Base-by-base conservation (phyloP, 2,329 filamentous ascomycete species). In the Monosporascus cannonballus region DNA sequence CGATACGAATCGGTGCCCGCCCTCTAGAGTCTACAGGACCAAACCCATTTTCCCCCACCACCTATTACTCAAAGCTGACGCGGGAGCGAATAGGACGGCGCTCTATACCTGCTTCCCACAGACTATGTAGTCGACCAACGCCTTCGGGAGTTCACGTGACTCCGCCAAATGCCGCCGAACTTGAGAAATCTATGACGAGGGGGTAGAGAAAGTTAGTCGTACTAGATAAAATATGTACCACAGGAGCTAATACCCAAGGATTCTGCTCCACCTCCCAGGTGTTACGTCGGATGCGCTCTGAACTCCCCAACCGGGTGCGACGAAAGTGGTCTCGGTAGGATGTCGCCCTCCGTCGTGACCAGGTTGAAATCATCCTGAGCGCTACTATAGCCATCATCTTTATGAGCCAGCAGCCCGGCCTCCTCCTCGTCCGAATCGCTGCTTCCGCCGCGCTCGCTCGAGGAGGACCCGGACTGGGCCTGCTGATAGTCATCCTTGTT, bases 381-480 rank as follows among this genome's bases (percentile, higher is more conserved):
- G 41, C 73, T 73, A 38, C 66, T 64, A 1, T 47, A 38, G 18
- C 55, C 58, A 15, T 58, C 54, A n/a, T 62, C 60, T 48, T 68
- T 71, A 27, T 71, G 68, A 14, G 69, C 68, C 41, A 82, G 65
- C 27, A 81, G 66, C 1, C 74, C 76, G 2, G 71, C 70, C 44
- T 81, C 76, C 52, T 76, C 76, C 14, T 71, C 71, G 24, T 76
- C 76, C 15, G 65, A 60, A 41, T 75, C 72, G 59, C 71, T 75
- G 25, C 42, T 46, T n/a, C 42, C 25, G 42, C 61, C 68, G 49
- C 64, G 69, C 30, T 69, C 70, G 54, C 67, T 73, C 7, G 69
- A 65, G 6, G 68, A 69, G 17, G 42, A 46, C 17, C 66, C 69
- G 11, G 56, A 68, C 53, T 61, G 61, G 4, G 60, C 61, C 20